A percentile compares a stretch with the other conserved stretches of the same genome.
These are phyloP conservation scores for Botrytis medusae DNA, from an alignment of 2,329 filamentous ascomycete genomes.

Conservation along the genomic window DNA sequence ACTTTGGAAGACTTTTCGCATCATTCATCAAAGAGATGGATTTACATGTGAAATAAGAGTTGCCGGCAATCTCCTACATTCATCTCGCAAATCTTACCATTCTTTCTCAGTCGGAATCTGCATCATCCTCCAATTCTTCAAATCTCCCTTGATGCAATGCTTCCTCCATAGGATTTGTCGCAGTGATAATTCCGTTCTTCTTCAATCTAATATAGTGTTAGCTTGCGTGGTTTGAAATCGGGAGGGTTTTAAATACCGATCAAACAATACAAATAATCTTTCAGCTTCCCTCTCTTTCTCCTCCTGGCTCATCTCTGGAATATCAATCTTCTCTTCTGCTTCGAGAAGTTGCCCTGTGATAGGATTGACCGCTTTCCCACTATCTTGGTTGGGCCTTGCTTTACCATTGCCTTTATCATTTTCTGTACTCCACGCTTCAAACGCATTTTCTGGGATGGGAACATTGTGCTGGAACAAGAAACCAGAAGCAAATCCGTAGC, in stretches of 20 bases:
- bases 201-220: conserved; percentile 32
- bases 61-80: not conserved
- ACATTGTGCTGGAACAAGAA: conserved; percentile 86
- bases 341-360: conserved; percentile 38
- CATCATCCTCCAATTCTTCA: conserved; percentile 37
- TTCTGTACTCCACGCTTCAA: conserved; percentile 51
- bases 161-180: conserved; percentile 36
- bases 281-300: conserved; percentile 79
- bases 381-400: conserved; percentile 29
- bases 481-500: conserved; percentile 90
- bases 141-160: conserved; percentile 37
- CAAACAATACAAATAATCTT: conserved; percentile 39
- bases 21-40: not conserved
- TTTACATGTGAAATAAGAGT: not conserved
- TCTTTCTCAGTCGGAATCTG: conserved; percentile 31
- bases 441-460: conserved; percentile 66
- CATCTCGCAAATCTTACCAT: not conserved
- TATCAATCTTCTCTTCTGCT: conserved; percentile 43
- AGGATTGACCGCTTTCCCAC: conserved; percentile 34
- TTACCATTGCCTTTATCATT: conserved; percentile 31
- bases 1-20: not conserved
- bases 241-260: conserved; percentile 31
- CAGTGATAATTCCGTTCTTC: conserved; percentile 38
- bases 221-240: not conserved
- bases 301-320: conserved; percentile 79